Conservation (phyloP, 768 basidiomycete species). For the Porpolomopsis calyptriformis region DNA sequence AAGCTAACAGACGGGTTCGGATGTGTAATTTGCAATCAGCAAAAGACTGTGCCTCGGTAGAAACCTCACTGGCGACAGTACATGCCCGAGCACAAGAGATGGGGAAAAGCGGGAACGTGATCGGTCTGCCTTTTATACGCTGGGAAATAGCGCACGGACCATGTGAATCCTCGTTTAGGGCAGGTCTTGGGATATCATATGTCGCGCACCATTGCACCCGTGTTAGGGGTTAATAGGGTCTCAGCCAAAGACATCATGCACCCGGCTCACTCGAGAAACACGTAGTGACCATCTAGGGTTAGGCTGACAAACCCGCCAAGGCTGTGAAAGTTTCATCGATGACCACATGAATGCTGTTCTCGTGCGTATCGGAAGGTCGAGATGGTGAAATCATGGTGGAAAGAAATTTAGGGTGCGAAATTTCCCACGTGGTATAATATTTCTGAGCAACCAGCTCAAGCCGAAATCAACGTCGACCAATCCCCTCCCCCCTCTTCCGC, state of each 20-base stretch:
- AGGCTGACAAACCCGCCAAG: too few relatives aligned
- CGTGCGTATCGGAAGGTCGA: too few relatives aligned
- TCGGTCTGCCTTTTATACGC: slow-evolving; percentile 35
- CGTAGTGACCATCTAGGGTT: too few relatives aligned
- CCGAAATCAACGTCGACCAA: neutral
- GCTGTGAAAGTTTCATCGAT: too few relatives aligned
- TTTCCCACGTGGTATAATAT: neutral
- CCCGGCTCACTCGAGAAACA: too few relatives aligned
- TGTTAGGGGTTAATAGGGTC: too few relatives aligned
- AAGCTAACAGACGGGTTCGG: slow-evolving; percentile 88
- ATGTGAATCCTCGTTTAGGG: slow-evolving; percentile 13
- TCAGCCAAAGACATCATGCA: too few relatives aligned
- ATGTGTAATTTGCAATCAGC: slow-evolving; percentile 97
- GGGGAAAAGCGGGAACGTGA: slow-evolving; percentile 18
- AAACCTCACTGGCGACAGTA: slow-evolving; percentile 93
- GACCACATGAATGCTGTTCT: too few relatives aligned
- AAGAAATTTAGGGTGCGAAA: neutral
- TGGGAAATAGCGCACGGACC: slow-evolving; percentile 42
- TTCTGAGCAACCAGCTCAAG: slow-evolving; percentile 7
- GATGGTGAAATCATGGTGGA: too few relatives aligned
- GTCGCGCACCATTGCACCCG: too few relatives aligned
- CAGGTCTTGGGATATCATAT: neutral
- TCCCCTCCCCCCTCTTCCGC: slow-evolving; percentile 1
- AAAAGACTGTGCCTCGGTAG: slow-evolving; percentile 92
- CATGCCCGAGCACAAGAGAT: slow-evolving; percentile 95